Base-by-base conservation (phyloP, 257 asterid genomes). In the Ehretia macrophylla region DNA sequence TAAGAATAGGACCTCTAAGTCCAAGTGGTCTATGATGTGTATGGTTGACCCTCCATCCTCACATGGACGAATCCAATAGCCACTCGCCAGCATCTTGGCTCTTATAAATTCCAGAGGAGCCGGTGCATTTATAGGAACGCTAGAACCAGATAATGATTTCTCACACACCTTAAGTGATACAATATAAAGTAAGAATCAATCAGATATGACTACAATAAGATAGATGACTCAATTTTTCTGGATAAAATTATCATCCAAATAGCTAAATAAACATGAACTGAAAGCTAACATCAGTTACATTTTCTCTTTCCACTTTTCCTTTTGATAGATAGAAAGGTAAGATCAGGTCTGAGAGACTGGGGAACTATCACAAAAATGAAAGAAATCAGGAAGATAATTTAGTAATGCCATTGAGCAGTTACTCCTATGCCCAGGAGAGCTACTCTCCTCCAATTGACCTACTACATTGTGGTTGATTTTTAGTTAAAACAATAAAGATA, bases 81-180 rank as follows among this genome's bases (percentile, higher is more conserved):
- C 87, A 72, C 84, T 81, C 16, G 81, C 75, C 60, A 77, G 38
- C 77, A 68, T 74, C 59, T 42, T 75, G 35, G 72, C 81, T 64
- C 83, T 71, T 47, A 71, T 74, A 60, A 71, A 81, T 63, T 81
- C 87, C 20, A 67, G 64, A 39, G 71, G 65, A 63, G 63, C 64
- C 39, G 82, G 81, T 51, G 79, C 72, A 50, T 79, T 74, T 53
- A 73, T 75, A 39, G 40, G 66, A 17, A 17, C 60, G 53, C 75
- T 77, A 37, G 71, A 66, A 42, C 68, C 69, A 66, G 73, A 60
- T 23, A 72, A 23, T 66, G 87, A 81, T 59, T 56, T 75, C 72
- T 78, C 87, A 19, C 81, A 81, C 17, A 81, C 79, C 87, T 81
- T 64, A 10, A 69, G 47, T 42, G 11, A 42, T 42, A 11, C 47